Evolutionary conservation across 2,329 filamentous ascomycete genomes (phyloP).

Genomic region (Chalara sp.): DNA sequence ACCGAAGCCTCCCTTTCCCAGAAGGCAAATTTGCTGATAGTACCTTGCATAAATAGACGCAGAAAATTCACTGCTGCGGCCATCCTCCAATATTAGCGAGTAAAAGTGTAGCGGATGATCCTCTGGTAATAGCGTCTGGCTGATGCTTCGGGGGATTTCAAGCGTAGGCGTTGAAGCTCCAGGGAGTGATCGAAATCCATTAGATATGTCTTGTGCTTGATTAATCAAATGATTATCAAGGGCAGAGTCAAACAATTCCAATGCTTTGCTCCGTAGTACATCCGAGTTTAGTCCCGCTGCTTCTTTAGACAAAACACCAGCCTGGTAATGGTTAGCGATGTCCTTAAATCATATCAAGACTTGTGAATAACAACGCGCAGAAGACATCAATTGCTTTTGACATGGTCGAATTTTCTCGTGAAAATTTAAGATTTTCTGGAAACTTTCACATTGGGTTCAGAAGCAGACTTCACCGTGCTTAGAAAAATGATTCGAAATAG

Average conservation of each 20-base stretch:
- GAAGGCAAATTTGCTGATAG: slow-evolving; percentile 43
- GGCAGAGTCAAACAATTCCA: slow-evolving; percentile 19
- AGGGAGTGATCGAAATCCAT: too few species aligned
- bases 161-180: not conserved
- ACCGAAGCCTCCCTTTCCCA: slow-evolving; percentile 61
- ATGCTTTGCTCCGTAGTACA: slow-evolving; percentile 14
- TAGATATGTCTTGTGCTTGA: not conserved
- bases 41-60: slow-evolving; percentile 30
- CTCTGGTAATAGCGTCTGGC: not conserved
- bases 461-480: too few species aligned
- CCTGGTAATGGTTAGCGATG: slow-evolving; percentile 1
- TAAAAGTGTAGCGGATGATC: slow-evolving; percentile 1
- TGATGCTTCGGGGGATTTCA: not conserved
- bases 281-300: slow-evolving; percentile 10
- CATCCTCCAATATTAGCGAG: not conserved
- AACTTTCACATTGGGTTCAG: too few species aligned
- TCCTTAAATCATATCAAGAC: too few species aligned
- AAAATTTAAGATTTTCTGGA: too few species aligned
- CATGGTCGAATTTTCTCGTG: too few species aligned
- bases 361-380: too few species aligned
- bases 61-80: not conserved
- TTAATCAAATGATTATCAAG: slow-evolving; percentile 14
- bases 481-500: too few species aligned
- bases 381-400: too few species aligned
- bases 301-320: slow-evolving; percentile 21